A percentile compares a stretch with the other conserved stretches of the same genome.
Conservation (phyloP, 2,329 filamentous ascomycete genomes). For the Teratosphaeria viscida region DNA sequence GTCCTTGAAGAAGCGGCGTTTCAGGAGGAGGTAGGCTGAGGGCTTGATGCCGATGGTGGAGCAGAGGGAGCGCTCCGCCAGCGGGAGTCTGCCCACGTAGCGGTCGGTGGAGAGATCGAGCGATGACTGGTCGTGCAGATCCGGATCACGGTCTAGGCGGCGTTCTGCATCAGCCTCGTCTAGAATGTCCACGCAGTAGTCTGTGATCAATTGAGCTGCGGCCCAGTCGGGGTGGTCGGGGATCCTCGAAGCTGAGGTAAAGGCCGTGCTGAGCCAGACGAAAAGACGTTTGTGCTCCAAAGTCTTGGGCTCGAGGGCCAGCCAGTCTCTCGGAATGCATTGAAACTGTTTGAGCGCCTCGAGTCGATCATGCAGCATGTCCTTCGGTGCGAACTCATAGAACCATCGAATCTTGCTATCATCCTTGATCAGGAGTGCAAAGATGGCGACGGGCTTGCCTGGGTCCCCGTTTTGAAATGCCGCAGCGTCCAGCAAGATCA, state of each 20-base stretch:
- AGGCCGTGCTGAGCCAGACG: conserved; percentile 9
- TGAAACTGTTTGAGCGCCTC: not conserved
- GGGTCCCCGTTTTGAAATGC: conserved; percentile 4
- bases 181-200: conserved; percentile 7
- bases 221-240: conserved; percentile 14
- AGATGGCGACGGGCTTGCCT: conserved; percentile 6
- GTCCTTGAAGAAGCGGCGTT: conserved; percentile 13
- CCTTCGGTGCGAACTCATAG: conserved; percentile 8
- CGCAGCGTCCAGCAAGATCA: conserved; percentile 12
- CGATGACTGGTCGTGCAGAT: not conserved
- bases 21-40: conserved; percentile 17
- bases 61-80: conserved; percentile 12
- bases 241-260: conserved; percentile 7
- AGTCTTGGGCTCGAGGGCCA: not conserved
- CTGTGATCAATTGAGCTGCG: conserved; percentile 8
- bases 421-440: conserved; percentile 10
- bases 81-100: conserved; percentile 10
- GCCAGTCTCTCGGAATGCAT: not conserved
- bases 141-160: conserved; percentile 4
- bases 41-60: conserved; percentile 5
- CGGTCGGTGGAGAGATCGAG: conserved; percentile 10
- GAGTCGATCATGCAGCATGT: conserved; percentile 5
- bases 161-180: conserved; percentile 6
- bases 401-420: conserved; percentile 14
- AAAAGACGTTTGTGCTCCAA: conserved; percentile 7